Evolutionary conservation across 805 yeast genomes (phyloP).

Genomic region (Ogataea dorogensis): DNA sequence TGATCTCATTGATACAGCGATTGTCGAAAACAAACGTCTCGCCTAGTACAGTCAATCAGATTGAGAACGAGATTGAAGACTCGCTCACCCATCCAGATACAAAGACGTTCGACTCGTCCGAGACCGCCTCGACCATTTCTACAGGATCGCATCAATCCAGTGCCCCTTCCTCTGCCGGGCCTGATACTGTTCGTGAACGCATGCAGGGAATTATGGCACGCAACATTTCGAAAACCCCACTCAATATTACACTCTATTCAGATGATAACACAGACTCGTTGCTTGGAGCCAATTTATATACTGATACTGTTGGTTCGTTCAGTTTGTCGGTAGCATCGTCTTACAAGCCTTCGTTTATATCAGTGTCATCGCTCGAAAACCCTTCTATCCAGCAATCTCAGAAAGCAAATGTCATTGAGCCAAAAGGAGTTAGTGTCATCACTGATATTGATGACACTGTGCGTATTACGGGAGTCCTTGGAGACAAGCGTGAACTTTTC

Average conservation of each 20-base stretch:
- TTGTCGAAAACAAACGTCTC: slow-evolving; percentile 43
- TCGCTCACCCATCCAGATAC: slow-evolving; percentile 31
- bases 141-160: slow-evolving; percentile 15
- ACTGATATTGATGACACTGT: slow-evolving; percentile 96
- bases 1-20: slow-evolving; percentile 68
- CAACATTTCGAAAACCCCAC: slow-evolving; percentile 55
- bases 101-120: slow-evolving; percentile 20
- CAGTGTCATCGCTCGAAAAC: slow-evolving; percentile 47
- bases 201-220: slow-evolving; percentile 69
- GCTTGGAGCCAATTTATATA: slow-evolving; percentile 37
- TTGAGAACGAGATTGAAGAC: slow-evolving; percentile 39
- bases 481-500: slow-evolving; percentile 81
- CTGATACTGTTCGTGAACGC: slow-evolving; percentile 53
- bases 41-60: slow-evolving; percentile 31
- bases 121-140: slow-evolving; percentile 21
- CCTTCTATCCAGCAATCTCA: slow-evolving; percentile 47
- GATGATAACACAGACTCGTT: slow-evolving; percentile 35
- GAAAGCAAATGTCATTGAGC: slow-evolving; percentile 41
- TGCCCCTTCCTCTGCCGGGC: slow-evolving; percentile 8
- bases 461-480: slow-evolving; percentile 84
- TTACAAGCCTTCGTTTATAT: slow-evolving; percentile 61
- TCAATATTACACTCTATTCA: slow-evolving; percentile 57
- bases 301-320: slow-evolving; percentile 72
- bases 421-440: slow-evolving; percentile 65
- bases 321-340: slow-evolving; percentile 48